Base-by-base conservation (phyloP, 2,329 filamentous ascomycete genomes). In the Raffaelea ambrosiae region DNA sequence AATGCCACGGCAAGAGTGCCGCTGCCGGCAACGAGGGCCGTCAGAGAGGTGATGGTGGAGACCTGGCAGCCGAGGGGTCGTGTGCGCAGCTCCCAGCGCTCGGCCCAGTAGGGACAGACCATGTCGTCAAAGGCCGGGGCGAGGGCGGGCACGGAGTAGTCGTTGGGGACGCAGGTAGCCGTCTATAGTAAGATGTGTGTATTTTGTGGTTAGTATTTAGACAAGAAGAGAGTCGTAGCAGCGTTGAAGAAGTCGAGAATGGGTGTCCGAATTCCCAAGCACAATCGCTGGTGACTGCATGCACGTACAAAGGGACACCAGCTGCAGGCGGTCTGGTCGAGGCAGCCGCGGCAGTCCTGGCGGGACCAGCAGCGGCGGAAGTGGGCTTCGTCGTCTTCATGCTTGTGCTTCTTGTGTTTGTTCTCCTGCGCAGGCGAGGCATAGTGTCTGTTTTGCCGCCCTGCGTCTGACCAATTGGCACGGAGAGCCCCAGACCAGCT, bases 161-260 rank as follows among this genome's bases (percentile, higher is more conserved):
- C 60, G 51, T 77, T 78, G 20, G 76, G 76, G 2, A 79, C 69
- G 57, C 76, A 80, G 1, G 71, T 69, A 59, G 69, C 73, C 4
- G 74, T 73, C 74, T 77, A 48, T 36, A 36, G 35, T 16, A 7
- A 29, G 26, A 29, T 29, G 26, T 29, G 13, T 7, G 26, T n/a
- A n/a, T n/a, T n/a, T n/a, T n/a, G n/a, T n/a, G n/a, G n/a, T n/a
- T 33, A 16, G 9, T 9, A 33, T 33, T 9, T 9, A 33, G 31
- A 33, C 9, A 33, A 33, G 31, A 33, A 33, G 31, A 33, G 31
- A 33, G 16, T n/a, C n/a, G n/a, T n/a, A n/a, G n/a, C 22, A 21
- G n/a, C 3, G 23, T 18, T 36, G 11, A 43, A 39, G 36, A 39
- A 38, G 18, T 19, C 5, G 18, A 45, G 40, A 60, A 19, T 44